Conservation (phyloP, 2,329 filamentous ascomycete genomes). For the Orbilia javanica region DNA sequence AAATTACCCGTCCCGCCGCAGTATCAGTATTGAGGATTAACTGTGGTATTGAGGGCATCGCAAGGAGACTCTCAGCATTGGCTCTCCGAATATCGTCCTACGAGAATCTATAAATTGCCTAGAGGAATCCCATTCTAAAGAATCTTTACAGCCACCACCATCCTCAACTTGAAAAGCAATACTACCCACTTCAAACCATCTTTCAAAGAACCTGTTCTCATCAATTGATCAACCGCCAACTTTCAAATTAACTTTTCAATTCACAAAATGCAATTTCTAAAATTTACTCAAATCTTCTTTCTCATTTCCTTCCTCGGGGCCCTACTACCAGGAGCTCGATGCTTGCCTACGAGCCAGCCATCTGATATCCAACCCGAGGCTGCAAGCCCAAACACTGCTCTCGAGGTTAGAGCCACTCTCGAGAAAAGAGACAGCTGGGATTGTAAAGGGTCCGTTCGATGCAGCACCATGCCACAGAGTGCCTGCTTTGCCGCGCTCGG, state of each 20-base stretch:
- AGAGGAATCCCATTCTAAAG: neutral
- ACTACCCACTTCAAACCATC: neutral
- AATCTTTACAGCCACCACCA: neutral
- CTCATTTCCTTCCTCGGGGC: neutral
- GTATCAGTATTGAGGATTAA: too few relatives aligned
- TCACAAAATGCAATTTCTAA: neutral
- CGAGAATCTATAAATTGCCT: neutral
- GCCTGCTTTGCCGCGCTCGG: neutral
- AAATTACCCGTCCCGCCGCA: too few relatives aligned
- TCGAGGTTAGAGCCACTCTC: neutral
- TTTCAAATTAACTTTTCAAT: neutral
- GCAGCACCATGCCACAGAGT: neutral
- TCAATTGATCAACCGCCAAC: neutral
- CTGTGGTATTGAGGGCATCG: too few relatives aligned
- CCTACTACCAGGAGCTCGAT: neutral
- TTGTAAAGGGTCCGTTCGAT: neutral
- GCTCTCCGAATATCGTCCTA: too few relatives aligned
- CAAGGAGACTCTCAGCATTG: too few relatives aligned
- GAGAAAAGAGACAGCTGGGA: neutral
- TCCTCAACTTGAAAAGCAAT: neutral
- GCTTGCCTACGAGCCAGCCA: neutral
- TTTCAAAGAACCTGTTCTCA: too few relatives aligned
- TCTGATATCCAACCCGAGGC: neutral
- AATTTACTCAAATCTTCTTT: neutral
- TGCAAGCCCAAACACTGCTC: neutral